Base-by-base conservation (phyloP, 2,329 filamentous ascomycete species). In the Meredithiella fracta region DNA sequence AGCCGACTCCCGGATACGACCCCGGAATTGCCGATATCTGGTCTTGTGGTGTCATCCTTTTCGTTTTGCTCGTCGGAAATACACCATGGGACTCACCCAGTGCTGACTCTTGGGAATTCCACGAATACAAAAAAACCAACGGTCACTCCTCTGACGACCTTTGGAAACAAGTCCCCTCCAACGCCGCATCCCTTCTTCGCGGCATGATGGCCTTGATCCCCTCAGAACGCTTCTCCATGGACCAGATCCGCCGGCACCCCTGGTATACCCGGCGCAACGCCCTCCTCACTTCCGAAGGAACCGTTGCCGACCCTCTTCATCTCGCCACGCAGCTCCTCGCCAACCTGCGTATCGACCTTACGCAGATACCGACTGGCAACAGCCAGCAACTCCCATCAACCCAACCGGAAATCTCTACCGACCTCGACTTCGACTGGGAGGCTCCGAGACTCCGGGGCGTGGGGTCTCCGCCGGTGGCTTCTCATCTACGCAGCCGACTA, bases 21-120 rank as follows among this genome's bases (percentile, higher is more conserved):
- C 82, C 90, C 6, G 87, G 96, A 60, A 70, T 87, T 44, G 86
- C 87, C 38, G 92, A 98, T 65, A 83, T 98, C 57, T 98, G 94
- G 94, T 96, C 90, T 15, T 96, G 90, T 63, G 92, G 92, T 34
- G 89, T 98, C 54, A 94, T 98, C n/a, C 74, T 98, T 3, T 98
- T 98, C 65, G 92, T 97, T 37, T 73, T 98, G 3, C 73, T 98
- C 2, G 89, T 94, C 1, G 92, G 92, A 8, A 98, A 98, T 66
- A 98, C 92, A 1, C 92, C 92, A 0, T 98, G 92, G 92, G 92
- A 97, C 64, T 86, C 92, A 65, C 92, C 92, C 0, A 91, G 89
- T 2, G 72, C 78, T 37, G 76, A 80, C 57, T 96, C 88, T 66
- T 94, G 86, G 73, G 92, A 98, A 69, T 98, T 86, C 62, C 79